Conservation (phyloP, 805 yeast species). For the Suhomyces faveliae region DNA sequence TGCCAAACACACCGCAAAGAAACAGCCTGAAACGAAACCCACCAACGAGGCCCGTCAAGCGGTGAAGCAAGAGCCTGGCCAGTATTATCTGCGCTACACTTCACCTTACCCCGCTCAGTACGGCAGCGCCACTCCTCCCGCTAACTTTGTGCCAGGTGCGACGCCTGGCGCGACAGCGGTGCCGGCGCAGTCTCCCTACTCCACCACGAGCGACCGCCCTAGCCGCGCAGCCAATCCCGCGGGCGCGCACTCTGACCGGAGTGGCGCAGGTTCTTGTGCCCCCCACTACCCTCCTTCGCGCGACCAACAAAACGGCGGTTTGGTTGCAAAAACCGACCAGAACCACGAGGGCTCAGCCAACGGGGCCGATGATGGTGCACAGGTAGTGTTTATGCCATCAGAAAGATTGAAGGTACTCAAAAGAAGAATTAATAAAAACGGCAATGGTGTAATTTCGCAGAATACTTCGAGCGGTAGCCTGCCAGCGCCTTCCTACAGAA, state of each 20-base stretch:
- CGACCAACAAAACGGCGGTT: not conserved
- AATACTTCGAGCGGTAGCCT: not conserved
- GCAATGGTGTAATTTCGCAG: not conserved
- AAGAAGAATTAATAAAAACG: conserved; percentile 14
- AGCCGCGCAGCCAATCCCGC: not conserved
- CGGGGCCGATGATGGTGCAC: not conserved
- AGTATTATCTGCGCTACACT: not conserved
- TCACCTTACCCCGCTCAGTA: not conserved
- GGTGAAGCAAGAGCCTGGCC: not conserved
- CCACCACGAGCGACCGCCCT: not conserved
- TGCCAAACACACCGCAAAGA: not conserved
- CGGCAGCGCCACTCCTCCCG: not conserved
- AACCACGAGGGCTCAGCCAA: not conserved
- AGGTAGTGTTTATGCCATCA: conserved; percentile 21
- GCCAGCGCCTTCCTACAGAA: conserved; percentile 5
- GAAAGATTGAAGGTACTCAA: conserved; percentile 26
- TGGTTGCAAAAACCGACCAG: not conserved
- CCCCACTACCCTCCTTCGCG: not conserved
- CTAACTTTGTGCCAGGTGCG: not conserved
- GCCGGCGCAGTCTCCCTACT: not conserved
- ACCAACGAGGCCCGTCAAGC: not conserved
- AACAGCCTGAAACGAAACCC: not conserved
- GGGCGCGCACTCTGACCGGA: not conserved
- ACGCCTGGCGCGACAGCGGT: not conserved
- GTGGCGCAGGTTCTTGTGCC: not conserved